Base-by-base conservation (phyloP, 768 basidiomycete species). In the Psilocybe tampanensis region DNA sequence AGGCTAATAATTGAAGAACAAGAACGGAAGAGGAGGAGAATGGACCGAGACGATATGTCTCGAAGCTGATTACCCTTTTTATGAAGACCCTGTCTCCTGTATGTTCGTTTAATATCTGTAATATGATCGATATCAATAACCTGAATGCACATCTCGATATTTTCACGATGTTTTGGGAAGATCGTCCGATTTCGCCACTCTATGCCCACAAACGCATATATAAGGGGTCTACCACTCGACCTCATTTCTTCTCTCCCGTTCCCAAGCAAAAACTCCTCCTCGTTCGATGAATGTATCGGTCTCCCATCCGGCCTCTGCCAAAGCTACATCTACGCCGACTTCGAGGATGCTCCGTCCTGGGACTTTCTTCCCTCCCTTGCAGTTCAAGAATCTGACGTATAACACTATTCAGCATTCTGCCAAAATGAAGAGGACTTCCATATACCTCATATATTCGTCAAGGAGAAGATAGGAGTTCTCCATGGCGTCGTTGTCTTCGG, bases 1-100 rank as follows among this genome's bases (percentile, higher is more conserved):
- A 79, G 83, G 60, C 72, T 98, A 56, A 95, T 97, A 58, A 62
- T 86, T 56, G 96, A 98, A 76, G 94, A 97, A 24, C 90, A 92
- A 74, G 93, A 94, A 71, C 80, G 94, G 68, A 95, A 96, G 72
- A 81, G 87, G 69, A 78, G 93, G 61, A 76, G 84, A 61, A 88
- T 90, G 85, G 90, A 90, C 42, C 68, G 77, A 57, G 77, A 79
- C 60, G 73, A 73, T 54, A 53, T 58, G 33, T 57, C 63, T 65
- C 71, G 63, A 68, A 29, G 26, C 52, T 44, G 11, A 29, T 5
- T 12, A 19, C 19, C 24, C 44, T 44, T 52, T 43, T 43, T 29
- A 29, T 19, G 21, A 12, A 33, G 15, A 22, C 18, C 29, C n/a
- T 55, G 53, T 52, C 44, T 34, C 43, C 50, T 62, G 55, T 59